A percentile compares a stretch with the other conserved stretches of the same genome.
These are phyloP conservation scores for Malus hybrid DNA, from an alignment of 331 rosid genomes.

Conservation along the genomic window DNA sequence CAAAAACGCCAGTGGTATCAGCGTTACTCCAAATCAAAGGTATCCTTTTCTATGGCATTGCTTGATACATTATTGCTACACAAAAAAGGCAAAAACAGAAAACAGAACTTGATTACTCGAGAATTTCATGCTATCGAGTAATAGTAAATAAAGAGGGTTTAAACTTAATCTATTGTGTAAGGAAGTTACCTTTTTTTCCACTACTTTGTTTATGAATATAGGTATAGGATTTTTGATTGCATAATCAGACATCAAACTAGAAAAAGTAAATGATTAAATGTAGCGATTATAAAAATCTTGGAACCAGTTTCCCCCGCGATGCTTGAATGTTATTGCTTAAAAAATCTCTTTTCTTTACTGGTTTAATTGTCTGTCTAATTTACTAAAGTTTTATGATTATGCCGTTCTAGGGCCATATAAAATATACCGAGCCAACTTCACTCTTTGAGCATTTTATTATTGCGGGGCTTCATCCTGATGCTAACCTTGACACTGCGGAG, in stretches of 20 bases:
- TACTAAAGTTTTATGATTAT: conserved; percentile 20
- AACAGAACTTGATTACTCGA: background rate
- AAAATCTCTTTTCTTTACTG: background rate
- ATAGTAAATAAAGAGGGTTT: background rate
- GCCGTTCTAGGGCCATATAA: conserved; percentile 50
- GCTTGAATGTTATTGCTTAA: background rate
- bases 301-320: background rate
- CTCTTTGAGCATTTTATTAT: conserved; percentile 89
- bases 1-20: conserved; percentile 98
- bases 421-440: conserved; percentile 62
- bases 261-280: background rate
- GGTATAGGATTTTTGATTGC: background rate
- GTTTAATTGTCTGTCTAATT: conserved; percentile 12
- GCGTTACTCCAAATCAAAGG: conserved; percentile 79
- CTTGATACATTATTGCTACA: background rate
- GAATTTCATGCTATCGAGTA: background rate
- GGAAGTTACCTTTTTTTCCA: background rate
- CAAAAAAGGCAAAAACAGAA: background rate
- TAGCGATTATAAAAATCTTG: background rate
- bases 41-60: conserved; percentile 18
- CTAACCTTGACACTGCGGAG: conserved; percentile 68
- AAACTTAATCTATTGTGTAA: background rate
- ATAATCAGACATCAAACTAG: background rate
- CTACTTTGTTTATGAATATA: background rate
- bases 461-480: conserved; percentile 85